Conservation (phyloP, 768 basidiomycete genomes). For the Hysterangium stoloniferum region DNA sequence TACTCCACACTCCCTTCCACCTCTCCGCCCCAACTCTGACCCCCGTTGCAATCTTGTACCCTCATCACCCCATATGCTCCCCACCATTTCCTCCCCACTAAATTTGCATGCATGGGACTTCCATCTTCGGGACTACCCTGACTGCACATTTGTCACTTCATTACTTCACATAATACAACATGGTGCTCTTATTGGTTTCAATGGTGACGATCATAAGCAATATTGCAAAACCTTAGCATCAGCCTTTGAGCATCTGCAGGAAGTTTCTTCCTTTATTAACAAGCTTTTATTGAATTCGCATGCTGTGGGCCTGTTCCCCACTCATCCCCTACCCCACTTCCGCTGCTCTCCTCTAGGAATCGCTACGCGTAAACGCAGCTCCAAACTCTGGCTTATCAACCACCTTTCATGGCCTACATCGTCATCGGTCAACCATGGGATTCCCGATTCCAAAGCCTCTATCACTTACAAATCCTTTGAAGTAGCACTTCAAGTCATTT, state of each 20-base stretch:
- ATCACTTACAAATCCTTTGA: conserved; percentile 26
- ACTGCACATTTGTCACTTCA: conserved; percentile 6
- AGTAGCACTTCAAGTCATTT: background rate
- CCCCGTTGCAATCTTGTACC: conserved; percentile 7
- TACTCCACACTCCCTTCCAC: background rate
- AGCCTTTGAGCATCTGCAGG: conserved; percentile 11
- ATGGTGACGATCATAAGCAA: conserved; percentile 5
- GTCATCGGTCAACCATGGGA: conserved; percentile 18
- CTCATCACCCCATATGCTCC: background rate
- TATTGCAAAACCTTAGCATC: conserved; percentile 16
- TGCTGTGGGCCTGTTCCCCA: conserved; percentile 15
- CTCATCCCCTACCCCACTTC: conserved; percentile 16
- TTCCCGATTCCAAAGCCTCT: conserved; percentile 22
- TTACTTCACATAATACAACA: conserved; percentile 11
- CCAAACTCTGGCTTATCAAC: conserved; percentile 16
- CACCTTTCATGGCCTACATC: conserved; percentile 19
- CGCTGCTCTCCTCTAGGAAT: conserved; percentile 18
- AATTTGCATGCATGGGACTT: conserved; percentile 3
- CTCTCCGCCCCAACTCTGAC: conserved; percentile 10
- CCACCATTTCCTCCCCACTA: background rate
- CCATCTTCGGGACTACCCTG: conserved; percentile 12
- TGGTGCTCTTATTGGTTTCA: conserved; percentile 12
- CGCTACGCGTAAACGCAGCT: conserved; percentile 14
- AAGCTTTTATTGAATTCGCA: conserved; percentile 11
- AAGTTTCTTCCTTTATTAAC: conserved; percentile 12